Conservation (phyloP, 73 alveolate genomes). For the Paramecium pentaurelia region DNA sequence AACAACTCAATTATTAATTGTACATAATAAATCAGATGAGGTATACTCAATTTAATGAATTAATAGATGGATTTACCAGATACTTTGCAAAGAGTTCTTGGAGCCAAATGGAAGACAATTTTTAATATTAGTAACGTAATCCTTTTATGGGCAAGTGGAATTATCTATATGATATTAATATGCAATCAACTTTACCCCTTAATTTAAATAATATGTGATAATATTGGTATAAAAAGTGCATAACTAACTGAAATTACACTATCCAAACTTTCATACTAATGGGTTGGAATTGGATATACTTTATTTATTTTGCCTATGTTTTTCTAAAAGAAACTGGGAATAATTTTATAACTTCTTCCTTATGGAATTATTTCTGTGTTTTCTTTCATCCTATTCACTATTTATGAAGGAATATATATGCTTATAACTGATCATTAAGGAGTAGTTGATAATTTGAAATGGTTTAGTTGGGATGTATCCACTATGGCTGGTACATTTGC, state of each 20-base stretch:
- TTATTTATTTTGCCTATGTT: background rate
- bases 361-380: background rate
- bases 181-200: conserved; percentile 11
- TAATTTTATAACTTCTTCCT: background rate
- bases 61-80: conserved; percentile 9
- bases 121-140: background rate
- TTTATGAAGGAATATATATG: background rate
- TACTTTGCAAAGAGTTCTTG: background rate
- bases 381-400: background rate
- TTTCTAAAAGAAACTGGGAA: background rate
- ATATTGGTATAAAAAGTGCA: background rate
- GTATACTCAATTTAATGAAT: background rate
- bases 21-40: background rate
- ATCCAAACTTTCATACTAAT: background rate
- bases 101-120: background rate
- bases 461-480: conserved; percentile 12
- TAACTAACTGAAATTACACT: background rate
- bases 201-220: background rate
- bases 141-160: background rate
- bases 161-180: background rate
- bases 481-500: background rate
- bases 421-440: background rate
- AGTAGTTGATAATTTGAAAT: background rate
- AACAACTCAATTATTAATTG: background rate
- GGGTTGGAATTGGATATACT: background rate